Evolutionary conservation across 225 moss, liverwort and hornwort genomes (phyloP).

Genomic region (Bryoerythrophyllum caledonicum): DNA sequence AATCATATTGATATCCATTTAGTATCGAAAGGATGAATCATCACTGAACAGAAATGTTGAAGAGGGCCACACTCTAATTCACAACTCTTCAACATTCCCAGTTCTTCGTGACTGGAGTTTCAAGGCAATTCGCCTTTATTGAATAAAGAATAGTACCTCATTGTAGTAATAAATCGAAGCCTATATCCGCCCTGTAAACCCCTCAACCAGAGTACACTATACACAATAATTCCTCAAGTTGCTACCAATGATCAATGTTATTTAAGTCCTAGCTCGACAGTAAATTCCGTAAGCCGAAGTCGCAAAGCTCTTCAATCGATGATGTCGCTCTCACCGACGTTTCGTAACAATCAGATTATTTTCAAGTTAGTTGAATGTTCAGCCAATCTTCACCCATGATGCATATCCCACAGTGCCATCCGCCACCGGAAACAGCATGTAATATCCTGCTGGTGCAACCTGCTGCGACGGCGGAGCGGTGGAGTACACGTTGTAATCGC

Average conservation of each 20-base stretch:
- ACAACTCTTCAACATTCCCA: not conserved
- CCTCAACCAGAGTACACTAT: conserved; percentile 4
- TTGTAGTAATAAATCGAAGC: not conserved
- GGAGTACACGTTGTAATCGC: conserved; percentile 22
- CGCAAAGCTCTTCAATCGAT: conserved; percentile 1
- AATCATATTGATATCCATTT: not conserved
- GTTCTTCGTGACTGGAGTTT: not conserved
- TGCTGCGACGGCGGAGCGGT: conserved; percentile 40
- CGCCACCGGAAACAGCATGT: conserved; percentile 58
- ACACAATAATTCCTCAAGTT: not conserved
- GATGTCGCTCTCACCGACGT: not conserved
- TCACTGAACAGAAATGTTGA: not conserved
- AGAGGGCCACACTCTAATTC: not conserved
- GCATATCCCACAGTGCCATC: conserved; percentile 46
- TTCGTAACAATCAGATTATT: not conserved
- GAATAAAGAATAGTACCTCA: not conserved
- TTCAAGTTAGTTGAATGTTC: not conserved
- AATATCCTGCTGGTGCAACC: conserved; percentile 52
- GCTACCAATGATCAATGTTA: conserved; percentile 7
- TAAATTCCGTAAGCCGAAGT: not conserved
- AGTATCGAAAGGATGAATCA: not conserved
- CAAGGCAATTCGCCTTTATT: conserved; percentile 38
- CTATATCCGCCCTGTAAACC: not conserved
- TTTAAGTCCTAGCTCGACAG: not conserved
- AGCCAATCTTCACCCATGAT: conserved; percentile 50